Evolutionary conservation across 208 protist genomes (phyloP), one percentile per base, ranked within the genome.

Genomic region (Porcisia deanei): DNA sequence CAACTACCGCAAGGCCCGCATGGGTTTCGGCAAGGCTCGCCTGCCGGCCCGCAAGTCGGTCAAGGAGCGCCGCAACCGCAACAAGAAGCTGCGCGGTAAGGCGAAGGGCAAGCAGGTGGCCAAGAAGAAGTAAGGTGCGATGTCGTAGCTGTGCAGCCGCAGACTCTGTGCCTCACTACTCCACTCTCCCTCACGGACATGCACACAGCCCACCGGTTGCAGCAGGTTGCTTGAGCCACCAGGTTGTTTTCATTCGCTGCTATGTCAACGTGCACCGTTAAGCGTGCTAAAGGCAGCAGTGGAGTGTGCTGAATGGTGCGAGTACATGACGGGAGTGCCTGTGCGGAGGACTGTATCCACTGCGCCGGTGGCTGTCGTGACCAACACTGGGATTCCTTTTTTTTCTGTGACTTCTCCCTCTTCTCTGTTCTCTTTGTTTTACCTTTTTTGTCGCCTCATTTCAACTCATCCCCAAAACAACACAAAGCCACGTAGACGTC

Each of bases 61-160:
- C 78, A 99, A 99, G 96, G 99, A 99, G 88, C 94, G 97, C 84
- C 99, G 99, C 97, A 99, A 99, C 97, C 92, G 98, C 77, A 91
- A 93, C 86, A 99, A 99, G 96, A 99, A 99, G 97, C 81, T 99
- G 75, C 96, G 98, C 88, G 98, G 98, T 68, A 95, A 96, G 89
- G 97, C 98, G 87, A 99, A 99, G 95, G 90, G 87, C 76, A 98
- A 98, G 90, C 83, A 85, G 77, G 82, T 85, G 79, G 78, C 85
- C 72, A 95, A 94, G 89, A 98, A 98, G 91, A 98, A 98, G 90
- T 97, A 97, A 95, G 79, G 53, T 45, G 18, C 22, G 34, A 25
- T 34, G 49, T 9, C 68, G 34, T 43, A 72, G 49, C 68, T 60
- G 22, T 47, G 25, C 65, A 37, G 37, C 7, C n/a, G 7, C 68